These are phyloP conservation scores for Penicillium glabrum DNA, from an alignment of 2,329 filamentous ascomycete species.

Conservation along the genomic window DNA sequence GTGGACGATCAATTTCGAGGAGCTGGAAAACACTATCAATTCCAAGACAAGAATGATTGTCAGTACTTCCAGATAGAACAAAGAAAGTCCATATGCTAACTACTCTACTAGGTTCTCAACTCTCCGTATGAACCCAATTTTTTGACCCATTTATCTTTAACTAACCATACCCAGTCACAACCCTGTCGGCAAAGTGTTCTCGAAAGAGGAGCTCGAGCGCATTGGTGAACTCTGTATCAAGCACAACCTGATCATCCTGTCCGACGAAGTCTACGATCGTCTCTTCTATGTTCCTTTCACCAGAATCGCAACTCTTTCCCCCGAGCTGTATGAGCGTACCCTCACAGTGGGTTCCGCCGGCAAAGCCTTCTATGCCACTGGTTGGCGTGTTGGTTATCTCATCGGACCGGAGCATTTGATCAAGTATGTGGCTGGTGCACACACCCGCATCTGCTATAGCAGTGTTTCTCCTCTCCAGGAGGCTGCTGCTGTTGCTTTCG, in stretches of 20 bases:
- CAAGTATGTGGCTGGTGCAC: conserved; percentile 86
- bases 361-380: conserved; percentile 98
- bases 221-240: conserved; percentile 90
- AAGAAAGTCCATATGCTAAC: conserved; percentile 7
- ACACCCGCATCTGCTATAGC: conserved; percentile 95
- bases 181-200: conserved; percentile 94
- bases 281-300: conserved; percentile 96
- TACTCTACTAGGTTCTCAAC: conserved; percentile 44
- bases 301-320: conserved; percentile 83
- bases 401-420: conserved; percentile 87
- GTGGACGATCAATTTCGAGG: conserved; percentile 82
- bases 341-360: conserved; percentile 93
- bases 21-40: conserved; percentile 79
- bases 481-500: conserved; percentile 89
- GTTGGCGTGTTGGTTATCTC: conserved; percentile 94
- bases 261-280: conserved; percentile 90
- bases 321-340: conserved; percentile 83
- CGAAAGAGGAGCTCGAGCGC: conserved; percentile 73
- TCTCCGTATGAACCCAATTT: conserved; percentile 42
- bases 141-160: conserved; percentile 14
- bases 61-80: conserved; percentile 15
- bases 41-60: conserved; percentile 95
- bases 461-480: conserved; percentile 93
- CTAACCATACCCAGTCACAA: conserved; percentile 61
- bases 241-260: conserved; percentile 90